These are phyloP conservation scores for Botrytis cinerea DNA, from an alignment of 2,329 filamentous ascomycete species.

Conservation along the genomic window DNA sequence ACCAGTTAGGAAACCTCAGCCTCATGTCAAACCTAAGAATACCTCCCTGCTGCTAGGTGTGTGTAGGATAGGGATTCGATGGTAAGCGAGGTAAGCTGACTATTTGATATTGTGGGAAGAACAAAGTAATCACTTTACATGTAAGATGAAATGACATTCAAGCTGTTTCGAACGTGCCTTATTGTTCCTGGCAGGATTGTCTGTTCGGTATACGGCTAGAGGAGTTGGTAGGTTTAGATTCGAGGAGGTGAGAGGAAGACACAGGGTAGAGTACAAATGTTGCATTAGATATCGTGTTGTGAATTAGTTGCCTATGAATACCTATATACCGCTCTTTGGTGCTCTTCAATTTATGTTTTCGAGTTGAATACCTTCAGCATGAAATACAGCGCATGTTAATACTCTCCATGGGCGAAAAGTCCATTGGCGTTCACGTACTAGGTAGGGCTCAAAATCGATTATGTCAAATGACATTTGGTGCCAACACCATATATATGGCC, in stretches of 20 bases:
- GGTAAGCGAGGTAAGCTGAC: conserved; percentile 12
- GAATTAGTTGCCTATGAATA: not conserved
- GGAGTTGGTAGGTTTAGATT: not conserved
- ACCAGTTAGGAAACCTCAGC: not conserved
- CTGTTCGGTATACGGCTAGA: too few relatives aligned
- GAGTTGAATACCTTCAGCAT: not conserved
- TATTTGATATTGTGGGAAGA: not conserved
- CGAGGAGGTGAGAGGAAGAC: not conserved
- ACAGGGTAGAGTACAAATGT: not conserved
- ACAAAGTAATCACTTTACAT: not conserved
- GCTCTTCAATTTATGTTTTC: not conserved
- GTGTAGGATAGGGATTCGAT: not conserved
- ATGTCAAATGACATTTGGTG: not conserved
- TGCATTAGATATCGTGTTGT: not conserved
- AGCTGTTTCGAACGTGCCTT: not conserved
- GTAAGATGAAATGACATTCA: not conserved
- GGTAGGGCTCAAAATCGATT: not conserved
- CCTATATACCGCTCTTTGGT: not conserved
- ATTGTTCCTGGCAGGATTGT: not conserved
- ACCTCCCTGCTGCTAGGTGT: not conserved
- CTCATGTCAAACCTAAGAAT: conserved; percentile 1
- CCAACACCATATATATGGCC: not conserved
- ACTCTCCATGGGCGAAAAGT: not conserved
- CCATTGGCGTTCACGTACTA: too few relatives aligned
- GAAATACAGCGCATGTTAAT: not conserved